Evolutionary conservation across 2,329 filamentous ascomycete genomes (phyloP), one percentile per base, ranked within the genome.

Genomic region (Neofusicoccum kwambonambiense): DNA sequence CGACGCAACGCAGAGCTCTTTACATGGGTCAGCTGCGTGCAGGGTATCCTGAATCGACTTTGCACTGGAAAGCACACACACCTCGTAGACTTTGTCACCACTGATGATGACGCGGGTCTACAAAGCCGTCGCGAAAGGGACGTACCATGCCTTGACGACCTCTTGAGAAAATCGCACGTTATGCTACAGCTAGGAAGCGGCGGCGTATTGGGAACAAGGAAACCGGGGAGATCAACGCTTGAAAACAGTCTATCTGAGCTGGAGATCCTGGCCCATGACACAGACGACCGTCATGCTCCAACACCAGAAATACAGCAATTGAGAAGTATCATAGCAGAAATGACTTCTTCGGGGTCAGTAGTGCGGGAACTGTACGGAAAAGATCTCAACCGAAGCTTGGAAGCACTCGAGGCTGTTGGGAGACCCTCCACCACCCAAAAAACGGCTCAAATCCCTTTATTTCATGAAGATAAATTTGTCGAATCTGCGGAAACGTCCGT

Each of bases 1-100:
- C 79, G 75, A n/a, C 75, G 79, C 3, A 87, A 87, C 52, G 67
- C 76, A 7, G 75, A 83, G 35, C 75, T 87, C 0, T 79, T 75
- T 0, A 42, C 70, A 0, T 81, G 86, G 67, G 66, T 86, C 0
- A 62, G 74, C 8, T 47, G 76, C 27, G 78, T 84, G 0, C 83
- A 87, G 60, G 4, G 44, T 0, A 68, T 83, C 9, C 66, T 85
- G 4, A 62, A 77, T 57, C 62, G 58, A 0, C 27, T 41, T 6
- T 8, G 19, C 45, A 9, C 15, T 2, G 49, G 22, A 8, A 7
- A 19, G 9, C 17, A 22, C 11, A 22, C 37, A 0, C 31, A 17
- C 11, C 1, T 31, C 4, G 45, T 35, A 8, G 45, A 51, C 12
- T 42, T 34, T 12, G n/a, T 19, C 13, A 9, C 2, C n/a, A 3